phyloP scores from a whole-genome alignment of 495 filamentous ascomycete genomes.

The Cudoniella acicularis region DNA sequence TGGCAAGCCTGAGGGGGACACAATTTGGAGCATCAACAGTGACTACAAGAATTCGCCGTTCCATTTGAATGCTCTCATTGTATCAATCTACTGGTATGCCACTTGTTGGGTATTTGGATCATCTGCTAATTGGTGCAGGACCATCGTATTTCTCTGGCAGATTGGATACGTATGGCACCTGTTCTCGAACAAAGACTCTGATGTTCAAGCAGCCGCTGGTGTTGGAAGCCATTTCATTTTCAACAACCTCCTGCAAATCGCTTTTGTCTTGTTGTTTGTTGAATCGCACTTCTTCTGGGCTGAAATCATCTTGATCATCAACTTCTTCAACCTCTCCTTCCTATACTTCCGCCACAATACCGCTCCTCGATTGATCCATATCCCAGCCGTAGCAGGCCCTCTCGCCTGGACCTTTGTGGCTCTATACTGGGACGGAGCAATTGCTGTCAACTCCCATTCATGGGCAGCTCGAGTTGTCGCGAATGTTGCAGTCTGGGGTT shows the following conservation, averaged over 20 bases:
- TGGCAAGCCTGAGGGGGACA: slow-evolving; percentile 53
- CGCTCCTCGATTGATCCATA: slow-evolving; percentile 67
- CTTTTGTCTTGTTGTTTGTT: slow-evolving; percentile 79
- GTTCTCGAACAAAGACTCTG: slow-evolving; percentile 57
- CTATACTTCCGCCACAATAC: slow-evolving; percentile 76
- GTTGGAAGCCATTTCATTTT: slow-evolving; percentile 81
- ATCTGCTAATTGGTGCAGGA: slow-evolving; percentile 41
- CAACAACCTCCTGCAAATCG: slow-evolving; percentile 75
- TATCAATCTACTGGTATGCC: slow-evolving; percentile 71
- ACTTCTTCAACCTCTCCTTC: slow-evolving; percentile 71
- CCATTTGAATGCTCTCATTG: slow-evolving; percentile 65
- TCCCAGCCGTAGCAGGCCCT: slow-evolving; percentile 69
- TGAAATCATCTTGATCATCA: slow-evolving; percentile 70
- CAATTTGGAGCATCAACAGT: slow-evolving; percentile 68
- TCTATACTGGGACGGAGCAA: slow-evolving; percentile 83
- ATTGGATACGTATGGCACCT: slow-evolving; percentile 71
- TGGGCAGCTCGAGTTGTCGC: slow-evolving; percentile 70
- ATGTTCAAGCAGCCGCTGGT: slow-evolving; percentile 65
- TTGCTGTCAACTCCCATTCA: slow-evolving; percentile 56
- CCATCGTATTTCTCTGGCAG: slow-evolving; percentile 71
- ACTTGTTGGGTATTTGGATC: not conserved
- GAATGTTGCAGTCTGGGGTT: slow-evolving; percentile 80
- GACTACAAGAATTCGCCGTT: slow-evolving; percentile 68
- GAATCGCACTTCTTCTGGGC: slow-evolving; percentile 67
- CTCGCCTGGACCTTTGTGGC: slow-evolving; percentile 81